Evolutionary conservation across 1,139 yeast genomes (phyloP), one percentile per base, ranked within the genome.

Genomic region (Taiozyma sp.): DNA sequence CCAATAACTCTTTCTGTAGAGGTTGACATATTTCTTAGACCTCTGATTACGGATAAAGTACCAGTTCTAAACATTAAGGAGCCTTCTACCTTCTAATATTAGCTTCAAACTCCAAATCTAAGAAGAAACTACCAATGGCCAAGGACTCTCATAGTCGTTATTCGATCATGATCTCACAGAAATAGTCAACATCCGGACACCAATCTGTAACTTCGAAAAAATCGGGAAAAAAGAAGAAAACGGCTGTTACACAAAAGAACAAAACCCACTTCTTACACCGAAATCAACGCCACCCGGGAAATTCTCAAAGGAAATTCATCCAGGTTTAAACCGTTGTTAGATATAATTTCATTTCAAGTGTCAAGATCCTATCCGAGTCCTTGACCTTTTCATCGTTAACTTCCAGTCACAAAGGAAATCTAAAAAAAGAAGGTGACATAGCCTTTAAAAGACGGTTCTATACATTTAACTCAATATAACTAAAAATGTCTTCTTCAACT

Each of bases 401-500:
- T 28, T 28, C 8, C 11, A 9, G 3, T 14, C 9, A 3, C 14
- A 9, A 14, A 37, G 19, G 14, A 37, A 37, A 19, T 37, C 40
- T 19, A 16, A 16, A 37, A 19, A 19, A 19, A 37, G 22, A 35
- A 35, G 39, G 24, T 37, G 21, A 37, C 40, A 37, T 21, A 37
- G 40, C 40, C 40, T 24, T 24, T 24, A 24, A 24, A 24, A 24
- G 4, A 24, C 26, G 4, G 26, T 24, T 24, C 26, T 24, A 24
- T 24, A 24, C 26, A 24, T 24, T 4, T 4, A 6, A 24, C 6
- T 4, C 26, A 19, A 19, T 19, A 37, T 37, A 37, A 37, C 6
- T 24, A 37, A 58, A 34, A 50, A 85, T 85, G 93, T 83, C 91
- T 28, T 83, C 91, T 11, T 81, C 91, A 47, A 88, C 83, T 48